Evolutionary conservation across 2,329 filamentous ascomycete genomes (phyloP).

Genomic region (Aspergillus pseudonomiae): DNA sequence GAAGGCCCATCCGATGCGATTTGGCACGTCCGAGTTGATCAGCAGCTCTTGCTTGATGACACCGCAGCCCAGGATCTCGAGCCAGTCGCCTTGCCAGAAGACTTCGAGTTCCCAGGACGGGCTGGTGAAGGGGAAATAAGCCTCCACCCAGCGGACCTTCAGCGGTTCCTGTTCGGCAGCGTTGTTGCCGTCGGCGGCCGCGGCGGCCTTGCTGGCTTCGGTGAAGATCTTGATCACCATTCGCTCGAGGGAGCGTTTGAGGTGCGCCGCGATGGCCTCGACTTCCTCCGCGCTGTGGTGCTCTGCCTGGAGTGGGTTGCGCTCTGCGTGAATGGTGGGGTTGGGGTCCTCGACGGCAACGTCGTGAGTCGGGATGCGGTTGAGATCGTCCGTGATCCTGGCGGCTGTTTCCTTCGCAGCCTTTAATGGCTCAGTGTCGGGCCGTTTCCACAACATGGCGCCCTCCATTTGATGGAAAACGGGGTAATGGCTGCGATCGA

Average conservation of each 20-base stretch:
- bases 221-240: conserved; percentile 90
- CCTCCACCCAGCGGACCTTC: conserved; percentile 89
- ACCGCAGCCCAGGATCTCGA: conserved; percentile 92
- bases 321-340: conserved; percentile 72
- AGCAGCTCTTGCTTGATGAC: conserved; percentile 83
- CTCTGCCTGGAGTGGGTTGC: conserved; percentile 78
- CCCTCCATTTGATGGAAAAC: conserved; percentile 99
- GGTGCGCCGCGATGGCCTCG: conserved; percentile 78
- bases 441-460: conserved; percentile 83
- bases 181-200: conserved; percentile 57
- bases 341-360: conserved; percentile 83
- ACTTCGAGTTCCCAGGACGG: conserved; percentile 97
- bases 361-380: conserved; percentile 70
- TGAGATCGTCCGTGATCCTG: conserved; percentile 70
- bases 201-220: conserved; percentile 69
- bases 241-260: conserved; percentile 86
- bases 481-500: conserved; percentile 93
- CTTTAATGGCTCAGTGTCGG: conserved; percentile 33
- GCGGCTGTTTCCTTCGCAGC: conserved; percentile 51
- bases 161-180: conserved; percentile 66
- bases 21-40: conserved; percentile 72
- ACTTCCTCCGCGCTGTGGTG: conserved; percentile 76
- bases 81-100: conserved; percentile 91
- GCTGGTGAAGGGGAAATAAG: conserved; percentile 96
- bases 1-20: conserved; percentile 90